Conservation (phyloP, 768 basidiomycete species). For the Boletus huronensis region DNA sequence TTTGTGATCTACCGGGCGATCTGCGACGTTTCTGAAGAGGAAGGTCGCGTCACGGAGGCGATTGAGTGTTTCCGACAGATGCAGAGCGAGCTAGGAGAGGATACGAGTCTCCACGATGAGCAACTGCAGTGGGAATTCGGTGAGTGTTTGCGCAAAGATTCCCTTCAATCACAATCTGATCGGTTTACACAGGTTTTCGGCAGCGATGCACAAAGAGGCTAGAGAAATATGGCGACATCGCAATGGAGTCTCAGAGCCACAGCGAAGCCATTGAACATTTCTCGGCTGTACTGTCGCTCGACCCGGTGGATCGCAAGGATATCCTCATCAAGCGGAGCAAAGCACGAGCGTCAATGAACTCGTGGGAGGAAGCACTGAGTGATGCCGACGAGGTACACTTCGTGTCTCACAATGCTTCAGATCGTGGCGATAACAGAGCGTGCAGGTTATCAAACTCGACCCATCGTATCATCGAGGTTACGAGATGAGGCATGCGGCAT, state of each 20-base stretch:
- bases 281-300: neutral
- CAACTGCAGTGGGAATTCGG: neutral
- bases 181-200: neutral
- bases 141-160: neutral
- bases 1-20: neutral
- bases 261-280: neutral
- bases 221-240: neutral
- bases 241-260: neutral
- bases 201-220: neutral
- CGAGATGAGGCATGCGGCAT: conserved; percentile 1
- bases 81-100: neutral
- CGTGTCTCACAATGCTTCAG: neutral
- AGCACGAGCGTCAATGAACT: neutral
- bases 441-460: neutral
- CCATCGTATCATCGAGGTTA: conserved; percentile 3
- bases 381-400: conserved; percentile 1
- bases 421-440: neutral
- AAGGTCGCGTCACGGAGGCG: neutral
- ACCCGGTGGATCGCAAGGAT: neutral
- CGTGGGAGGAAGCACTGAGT: neutral
- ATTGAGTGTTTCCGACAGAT: neutral
- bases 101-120: neutral
- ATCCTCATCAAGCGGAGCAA: neutral
- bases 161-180: neutral
- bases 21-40: neutral